These are phyloP conservation scores for Theobroma grandiflorum DNA, from an alignment of 441 rosid genomes.

Conservation along the genomic window DNA sequence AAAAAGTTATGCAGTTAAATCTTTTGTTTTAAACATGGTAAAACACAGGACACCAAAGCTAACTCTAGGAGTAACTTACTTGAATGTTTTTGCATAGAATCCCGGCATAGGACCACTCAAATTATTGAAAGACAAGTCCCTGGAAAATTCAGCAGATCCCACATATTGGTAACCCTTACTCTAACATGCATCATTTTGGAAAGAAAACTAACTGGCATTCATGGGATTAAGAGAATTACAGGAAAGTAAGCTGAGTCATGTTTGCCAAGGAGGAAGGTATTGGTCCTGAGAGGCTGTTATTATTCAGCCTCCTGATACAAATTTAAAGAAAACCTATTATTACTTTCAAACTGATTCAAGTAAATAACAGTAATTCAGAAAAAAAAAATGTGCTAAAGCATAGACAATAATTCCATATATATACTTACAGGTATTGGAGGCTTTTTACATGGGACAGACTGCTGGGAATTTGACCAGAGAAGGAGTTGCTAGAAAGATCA, in stretches of 20 bases:
- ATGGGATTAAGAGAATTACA: constrained; percentile 60
- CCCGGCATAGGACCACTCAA: constrained; percentile 79
- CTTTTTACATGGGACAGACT: constrained; percentile 53
- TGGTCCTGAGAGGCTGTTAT: constrained; percentile 77
- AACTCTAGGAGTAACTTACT: constrained; percentile 55
- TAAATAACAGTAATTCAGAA: constrained; percentile 25
- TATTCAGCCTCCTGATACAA: constrained; percentile 83
- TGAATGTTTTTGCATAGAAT: constrained; percentile 84
- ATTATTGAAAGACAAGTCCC: constrained; percentile 92
- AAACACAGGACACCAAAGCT: constrained; percentile 26
- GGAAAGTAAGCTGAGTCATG: constrained; percentile 84
- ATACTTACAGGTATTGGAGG: constrained; percentile 81
- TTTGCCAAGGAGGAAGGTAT: constrained; percentile 78
- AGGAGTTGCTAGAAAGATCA: constrained; percentile 85
- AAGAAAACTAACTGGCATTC: neutral
- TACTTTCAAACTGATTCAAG: constrained; percentile 7
- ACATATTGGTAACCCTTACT: neutral
- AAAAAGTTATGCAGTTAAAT: neutral
- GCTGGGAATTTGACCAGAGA: constrained; percentile 71
- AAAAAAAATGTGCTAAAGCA: neutral
- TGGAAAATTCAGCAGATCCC: constrained; percentile 33
- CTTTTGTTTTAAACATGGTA: constrained; percentile 28
- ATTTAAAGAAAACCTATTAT: constrained; percentile 27
- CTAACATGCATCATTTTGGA: neutral
- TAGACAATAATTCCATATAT: neutral